Evolutionary conservation across 805 yeast species (phyloP), one percentile per base, ranked within the genome.

Genomic region (Lipomyces yamanashiensis): DNA sequence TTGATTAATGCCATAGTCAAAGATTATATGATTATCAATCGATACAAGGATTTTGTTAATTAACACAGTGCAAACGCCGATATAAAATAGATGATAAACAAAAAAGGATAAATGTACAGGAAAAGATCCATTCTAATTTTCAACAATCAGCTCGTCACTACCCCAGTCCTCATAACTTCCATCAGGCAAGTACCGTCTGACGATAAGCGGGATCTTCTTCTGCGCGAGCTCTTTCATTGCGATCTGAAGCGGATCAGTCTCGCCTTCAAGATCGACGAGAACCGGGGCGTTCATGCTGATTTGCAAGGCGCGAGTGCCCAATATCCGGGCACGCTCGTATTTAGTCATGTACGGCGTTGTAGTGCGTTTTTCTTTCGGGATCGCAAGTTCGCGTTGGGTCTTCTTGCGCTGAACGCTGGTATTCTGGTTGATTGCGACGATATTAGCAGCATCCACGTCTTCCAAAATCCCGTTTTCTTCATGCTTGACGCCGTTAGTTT

Each of bases 321-420:
- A 83, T 66, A 95, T 91, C 80, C 99, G 86, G 7, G 99, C 99
- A 72, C 98, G 85, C 81, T 95, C 99, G 76, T 95, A 95, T 75
- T 96, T 95, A 62, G 99, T 95, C 98, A 95, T 92, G 76, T 93
- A 95, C 59, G 99, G 99, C 5, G 99, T 95, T 13, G 99, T 95
- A 34, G 92, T 84, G 77, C 99, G 85, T 69, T 89, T 80, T 23
- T 90, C 96, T 71, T 85, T 90, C 62, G 97, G 89, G 64, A 95
- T 91, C 19, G 98, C 96, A 9, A 90, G 85, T 71, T 89, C 95
- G 70, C 82, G 87, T 67, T 85, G 80, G 7, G 93, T 84, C 74
- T 88, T 89, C 82, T 85, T 72, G 82, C 83, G 67, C 72, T 74
- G 60, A 67, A 69, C 49, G 74, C 71, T 62, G 59, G 60, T 54